A percentile compares a stretch with the other conserved stretches of the same genome.
These are phyloP conservation scores for Pseudogymnoascus verrucosus DNA, from an alignment of 2,329 filamentous ascomycete species.

Conservation along the genomic window DNA sequence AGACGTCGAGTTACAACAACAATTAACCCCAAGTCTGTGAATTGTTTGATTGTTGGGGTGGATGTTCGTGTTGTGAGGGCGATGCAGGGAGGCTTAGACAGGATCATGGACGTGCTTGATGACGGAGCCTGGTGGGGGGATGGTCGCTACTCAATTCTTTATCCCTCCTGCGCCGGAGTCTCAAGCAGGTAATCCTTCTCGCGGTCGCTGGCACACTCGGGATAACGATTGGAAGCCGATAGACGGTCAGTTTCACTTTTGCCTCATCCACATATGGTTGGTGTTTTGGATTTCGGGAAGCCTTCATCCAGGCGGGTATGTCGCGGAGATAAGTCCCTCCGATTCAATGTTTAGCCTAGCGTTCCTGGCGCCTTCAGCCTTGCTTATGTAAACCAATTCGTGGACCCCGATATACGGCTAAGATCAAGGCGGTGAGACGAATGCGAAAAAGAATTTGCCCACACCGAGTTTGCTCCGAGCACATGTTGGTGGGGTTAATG, in stretches of 20 bases:
- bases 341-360: neutral
- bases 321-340: neutral
- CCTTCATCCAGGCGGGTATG: constrained; percentile 2
- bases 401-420: neutral
- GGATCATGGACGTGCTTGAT: neutral
- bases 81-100: neutral
- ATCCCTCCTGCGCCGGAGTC: neutral
- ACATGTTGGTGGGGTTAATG: neutral
- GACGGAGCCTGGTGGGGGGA: neutral
- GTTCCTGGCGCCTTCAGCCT: neutral
- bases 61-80: neutral
- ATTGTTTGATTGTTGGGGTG: neutral
- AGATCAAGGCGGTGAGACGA: constrained; percentile 1
- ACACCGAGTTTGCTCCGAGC: constrained; percentile 3
- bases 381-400: neutral
- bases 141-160: neutral
- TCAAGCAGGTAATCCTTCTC: neutral
- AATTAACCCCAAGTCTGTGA: neutral
- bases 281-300: constrained; percentile 5
- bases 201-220: neutral
- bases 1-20: neutral
- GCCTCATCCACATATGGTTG: neutral
- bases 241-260: neutral
- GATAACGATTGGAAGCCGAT: neutral
- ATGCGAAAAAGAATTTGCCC: constrained; percentile 8